phyloP scores from a whole-genome alignment of 768 basidiomycete genomes.

The Leccinum barrowsii region DNA sequence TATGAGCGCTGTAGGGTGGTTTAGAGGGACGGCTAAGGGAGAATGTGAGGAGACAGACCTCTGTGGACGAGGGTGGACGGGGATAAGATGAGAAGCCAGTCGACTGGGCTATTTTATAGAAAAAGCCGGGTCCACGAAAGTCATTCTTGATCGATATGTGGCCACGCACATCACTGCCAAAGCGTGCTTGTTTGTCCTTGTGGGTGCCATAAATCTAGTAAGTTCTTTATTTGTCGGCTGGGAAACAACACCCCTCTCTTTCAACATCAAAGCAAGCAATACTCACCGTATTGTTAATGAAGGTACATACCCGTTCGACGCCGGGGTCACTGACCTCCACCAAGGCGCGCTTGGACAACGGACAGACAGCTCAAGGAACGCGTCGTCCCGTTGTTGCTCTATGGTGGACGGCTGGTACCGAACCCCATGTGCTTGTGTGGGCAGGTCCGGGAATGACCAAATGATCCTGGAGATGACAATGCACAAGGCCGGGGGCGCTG shows the following conservation, averaged over 20 bases:
- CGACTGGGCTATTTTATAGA: constrained; percentile 23
- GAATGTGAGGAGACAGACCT: constrained; percentile 1
- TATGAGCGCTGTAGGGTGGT: constrained; percentile 2
- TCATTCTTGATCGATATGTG: constrained; percentile 34
- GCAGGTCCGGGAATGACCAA: neutral
- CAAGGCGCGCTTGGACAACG: neutral
- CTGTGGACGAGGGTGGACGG: neutral
- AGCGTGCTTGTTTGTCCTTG: constrained; percentile 45
- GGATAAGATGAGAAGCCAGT: neutral
- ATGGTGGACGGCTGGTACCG: constrained; percentile 1
- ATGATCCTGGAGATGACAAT: neutral
- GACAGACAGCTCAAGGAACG: neutral
- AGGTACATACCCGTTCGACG: neutral
- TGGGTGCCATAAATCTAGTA: constrained; percentile 32
- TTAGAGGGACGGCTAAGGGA: neutral
- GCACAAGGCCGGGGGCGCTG: neutral
- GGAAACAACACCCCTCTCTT: constrained; percentile 15
- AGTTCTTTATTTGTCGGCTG: constrained; percentile 31
- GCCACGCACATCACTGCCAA: constrained; percentile 23
- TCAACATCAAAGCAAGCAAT: constrained; percentile 5
- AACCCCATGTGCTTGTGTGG: neutral
- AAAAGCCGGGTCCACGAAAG: constrained; percentile 22
- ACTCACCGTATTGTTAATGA: neutral
- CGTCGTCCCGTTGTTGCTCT: constrained; percentile 4
- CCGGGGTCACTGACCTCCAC: neutral